Base-by-base conservation (phyloP, 1,284 basidiomycete species). In the Hemileia vastatrix region DNA sequence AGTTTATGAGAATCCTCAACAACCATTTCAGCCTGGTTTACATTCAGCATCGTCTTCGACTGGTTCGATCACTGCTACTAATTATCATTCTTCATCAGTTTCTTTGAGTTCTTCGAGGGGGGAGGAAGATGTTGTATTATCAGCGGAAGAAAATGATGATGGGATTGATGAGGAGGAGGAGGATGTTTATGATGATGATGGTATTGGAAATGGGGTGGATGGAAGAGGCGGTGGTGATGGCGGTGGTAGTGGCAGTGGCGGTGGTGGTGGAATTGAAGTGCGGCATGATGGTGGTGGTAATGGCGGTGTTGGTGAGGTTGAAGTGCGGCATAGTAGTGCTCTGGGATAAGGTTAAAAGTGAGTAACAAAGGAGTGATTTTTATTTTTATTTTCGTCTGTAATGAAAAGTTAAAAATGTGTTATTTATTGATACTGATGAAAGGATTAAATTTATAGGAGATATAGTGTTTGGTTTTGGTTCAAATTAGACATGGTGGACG, bases 161-260 rank as follows among this genome's bases (percentile, higher is more conserved):
- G 52, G 47, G 18, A 21, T 31, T 21, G 57, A 59, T 24, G 57
- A 59, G 19, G 57, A 59, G 2, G 49, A 33, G 23, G 57, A 59
- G 8, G 48, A 52, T 3, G 57, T 52, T 1, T 48, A 52, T 1
- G 57, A 52, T 6, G 57, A 59, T 5, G 50, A 59, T 19, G 51
- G 54, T 3, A 27, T 23, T 15, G 51, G 32, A 23, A 40, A 45
- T n/a, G 56, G 50, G 11, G 47, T 47, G 1, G 54, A 56, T 1
- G 54, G 47, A 1, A 43, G 47, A 19, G 54, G 48, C 2, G 44
- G 33, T 9, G 32, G 11, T 21, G 24, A 36, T 32, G 23, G 52
- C 3, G 9, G 21, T 4, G 33, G 21, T 23, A 45, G 8, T 27
- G 54, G 31, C 4, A 45, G 32, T 3, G 8, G 18, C 21, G 27